These are phyloP conservation scores for Populus davidiana DNA, from an alignment of 345 rosid genomes.

Conservation along the genomic window DNA sequence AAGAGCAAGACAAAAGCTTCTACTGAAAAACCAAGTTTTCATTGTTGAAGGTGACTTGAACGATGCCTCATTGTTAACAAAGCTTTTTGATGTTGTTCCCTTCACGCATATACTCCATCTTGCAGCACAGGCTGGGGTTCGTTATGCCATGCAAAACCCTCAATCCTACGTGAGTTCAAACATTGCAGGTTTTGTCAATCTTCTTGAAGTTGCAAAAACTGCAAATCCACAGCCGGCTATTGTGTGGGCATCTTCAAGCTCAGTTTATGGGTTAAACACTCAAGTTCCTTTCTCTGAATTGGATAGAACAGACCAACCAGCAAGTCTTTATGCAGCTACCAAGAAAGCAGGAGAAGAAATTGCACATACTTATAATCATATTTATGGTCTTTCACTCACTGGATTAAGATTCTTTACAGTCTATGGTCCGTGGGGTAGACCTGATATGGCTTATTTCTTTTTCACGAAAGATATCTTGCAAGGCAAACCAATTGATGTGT, in stretches of 20 bases:
- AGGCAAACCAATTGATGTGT: conserved; percentile 18
- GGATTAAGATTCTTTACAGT: conserved; percentile 29
- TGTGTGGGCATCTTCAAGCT: conserved; percentile 27
- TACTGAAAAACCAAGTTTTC: conserved; percentile 15
- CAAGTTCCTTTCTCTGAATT: conserved; percentile 24
- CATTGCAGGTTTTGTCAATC: conserved; percentile 24
- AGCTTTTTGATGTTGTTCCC: conserved; percentile 23
- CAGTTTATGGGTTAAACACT: conserved; percentile 24
- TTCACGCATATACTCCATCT: conserved; percentile 28
- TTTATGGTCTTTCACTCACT: conserved; percentile 24
- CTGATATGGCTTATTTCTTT: conserved; percentile 31
- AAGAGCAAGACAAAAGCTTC: conserved; percentile 14
- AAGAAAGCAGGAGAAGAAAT: conserved; percentile 31
- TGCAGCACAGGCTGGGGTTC: conserved; percentile 29
- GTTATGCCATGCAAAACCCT: conserved; percentile 27
- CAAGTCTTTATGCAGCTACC: conserved; percentile 28
- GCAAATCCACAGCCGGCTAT: conserved; percentile 27
- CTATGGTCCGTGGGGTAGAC: conserved; percentile 31
- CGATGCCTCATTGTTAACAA: conserved; percentile 13
- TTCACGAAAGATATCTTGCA: conserved; percentile 24
- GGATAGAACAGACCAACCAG: conserved; percentile 25
- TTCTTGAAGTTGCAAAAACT: conserved; percentile 18
- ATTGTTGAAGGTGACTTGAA: conserved; percentile 25
- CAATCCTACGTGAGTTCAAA: conserved; percentile 24
- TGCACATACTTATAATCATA: conserved; percentile 29